These are phyloP conservation scores for Trichomonas gallinae DNA, from an alignment of 208 protist species.

Conservation along the genomic window DNA sequence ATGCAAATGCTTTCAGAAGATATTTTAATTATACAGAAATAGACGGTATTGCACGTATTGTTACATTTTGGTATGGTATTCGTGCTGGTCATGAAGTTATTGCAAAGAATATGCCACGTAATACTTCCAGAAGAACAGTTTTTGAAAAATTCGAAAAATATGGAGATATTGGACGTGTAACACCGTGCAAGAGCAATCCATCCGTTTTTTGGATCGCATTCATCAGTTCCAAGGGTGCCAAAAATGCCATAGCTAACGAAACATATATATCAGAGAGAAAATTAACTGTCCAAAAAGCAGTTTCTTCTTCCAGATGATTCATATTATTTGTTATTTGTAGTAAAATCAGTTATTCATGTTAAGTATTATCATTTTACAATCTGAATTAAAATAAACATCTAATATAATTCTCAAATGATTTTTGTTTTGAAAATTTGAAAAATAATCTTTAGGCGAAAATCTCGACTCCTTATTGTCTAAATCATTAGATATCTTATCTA, in stretches of 20 bases:
- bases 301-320: too few species aligned
- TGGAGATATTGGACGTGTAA: not conserved
- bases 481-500: too few species aligned
- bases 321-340: too few species aligned
- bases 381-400: too few species aligned
- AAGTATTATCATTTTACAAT: too few species aligned
- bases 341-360: too few species aligned
- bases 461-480: too few species aligned
- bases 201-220: not conserved
- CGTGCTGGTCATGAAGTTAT: not conserved
- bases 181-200: not conserved
- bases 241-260: not conserved
- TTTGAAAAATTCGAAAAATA: not conserved
- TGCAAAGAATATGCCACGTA: not conserved
- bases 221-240: not conserved
- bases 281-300: too few species aligned
- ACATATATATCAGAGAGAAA: not conserved
- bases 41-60: not conserved
- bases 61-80: not conserved
- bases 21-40: not conserved
- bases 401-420: too few species aligned
- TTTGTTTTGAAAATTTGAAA: too few species aligned
- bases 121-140: not conserved
- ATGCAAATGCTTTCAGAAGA: not conserved
- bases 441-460: too few species aligned